These are phyloP conservation scores for Solanum appendiculatum DNA, from an alignment of 257 asterid species.

Conservation along the genomic window DNA sequence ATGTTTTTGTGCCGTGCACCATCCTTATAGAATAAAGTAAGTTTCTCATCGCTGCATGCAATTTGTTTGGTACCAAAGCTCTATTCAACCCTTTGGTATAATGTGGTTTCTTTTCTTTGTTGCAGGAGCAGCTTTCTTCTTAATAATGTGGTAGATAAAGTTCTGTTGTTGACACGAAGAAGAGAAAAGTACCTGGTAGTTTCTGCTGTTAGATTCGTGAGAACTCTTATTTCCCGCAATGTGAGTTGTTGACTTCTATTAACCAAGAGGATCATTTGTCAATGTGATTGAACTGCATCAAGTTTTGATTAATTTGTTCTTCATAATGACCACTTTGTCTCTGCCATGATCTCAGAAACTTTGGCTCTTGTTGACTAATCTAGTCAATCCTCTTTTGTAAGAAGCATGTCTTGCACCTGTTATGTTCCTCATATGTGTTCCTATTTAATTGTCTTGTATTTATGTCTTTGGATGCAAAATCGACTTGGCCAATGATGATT, in stretches of 20 bases:
- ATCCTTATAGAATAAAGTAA: slow-evolving; percentile 88
- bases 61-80: not conserved
- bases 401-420: not conserved
- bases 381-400: not conserved
- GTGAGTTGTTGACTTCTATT: slow-evolving; percentile 40
- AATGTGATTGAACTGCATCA: not conserved
- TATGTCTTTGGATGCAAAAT: not conserved
- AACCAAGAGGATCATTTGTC: not conserved
- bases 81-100: not conserved
- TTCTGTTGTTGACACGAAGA: slow-evolving; percentile 70
- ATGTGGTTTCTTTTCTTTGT: not conserved
- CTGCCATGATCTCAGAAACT: not conserved
- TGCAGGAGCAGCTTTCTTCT: slow-evolving; percentile 86
- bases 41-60: slow-evolving; percentile 3
- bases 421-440: not conserved
- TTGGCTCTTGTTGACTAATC: not conserved
- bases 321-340: not conserved
- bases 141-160: slow-evolving; percentile 76
- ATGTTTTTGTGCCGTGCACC: slow-evolving; percentile 89
- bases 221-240: slow-evolving; percentile 79
- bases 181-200: slow-evolving; percentile 85
- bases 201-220: slow-evolving; percentile 83
- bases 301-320: not conserved
- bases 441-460: not conserved
- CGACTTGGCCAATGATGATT: not conserved